phyloP scores from a whole-genome alignment of 2,329 filamentous ascomycete species.

The Sporothrix pseudoabietina region DNA sequence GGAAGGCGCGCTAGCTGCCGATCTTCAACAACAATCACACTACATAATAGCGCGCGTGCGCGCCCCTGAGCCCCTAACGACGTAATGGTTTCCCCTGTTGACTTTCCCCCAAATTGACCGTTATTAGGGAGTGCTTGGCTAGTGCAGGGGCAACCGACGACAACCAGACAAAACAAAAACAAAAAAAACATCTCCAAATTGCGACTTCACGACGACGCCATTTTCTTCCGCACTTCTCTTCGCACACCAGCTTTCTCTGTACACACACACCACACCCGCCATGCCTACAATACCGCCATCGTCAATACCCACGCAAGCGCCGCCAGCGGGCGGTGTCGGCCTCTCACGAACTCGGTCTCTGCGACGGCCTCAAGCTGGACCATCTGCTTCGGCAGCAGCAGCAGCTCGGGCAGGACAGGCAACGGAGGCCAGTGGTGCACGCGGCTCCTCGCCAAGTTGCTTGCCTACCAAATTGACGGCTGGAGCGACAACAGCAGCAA shows the following conservation, averaged over 20 bases:
- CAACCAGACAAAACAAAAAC: not conserved
- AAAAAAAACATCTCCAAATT: slow-evolving; percentile 5
- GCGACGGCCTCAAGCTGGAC: slow-evolving; percentile 45
- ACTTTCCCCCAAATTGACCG: slow-evolving; percentile 3
- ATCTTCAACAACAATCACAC: not conserved
- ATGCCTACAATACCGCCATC: slow-evolving; percentile 39
- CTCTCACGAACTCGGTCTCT: slow-evolving; percentile 53
- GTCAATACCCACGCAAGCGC: slow-evolving; percentile 29
- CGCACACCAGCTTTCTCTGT: not conserved
- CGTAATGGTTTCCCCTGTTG: not conserved
- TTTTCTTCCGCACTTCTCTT: no score
- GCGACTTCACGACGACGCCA: not conserved
- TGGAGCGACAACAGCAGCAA: slow-evolving; percentile 11
- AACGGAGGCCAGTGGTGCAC: slow-evolving; percentile 28
- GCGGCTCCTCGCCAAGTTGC: slow-evolving; percentile 53
- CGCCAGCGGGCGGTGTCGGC: slow-evolving; percentile 29
- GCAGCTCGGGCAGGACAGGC: slow-evolving; percentile 15
- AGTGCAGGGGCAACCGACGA: not conserved
- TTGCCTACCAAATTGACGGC: slow-evolving; percentile 49
- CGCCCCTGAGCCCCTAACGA: not conserved
- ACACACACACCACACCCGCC: not conserved
- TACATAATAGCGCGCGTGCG: not conserved
- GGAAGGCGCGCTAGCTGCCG: slow-evolving; percentile 17
- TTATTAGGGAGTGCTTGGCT: not conserved
- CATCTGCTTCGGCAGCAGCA: slow-evolving; percentile 20